Base-by-base conservation (phyloP, 257 asterid species). In the Lithospermum erythrorhizon region DNA sequence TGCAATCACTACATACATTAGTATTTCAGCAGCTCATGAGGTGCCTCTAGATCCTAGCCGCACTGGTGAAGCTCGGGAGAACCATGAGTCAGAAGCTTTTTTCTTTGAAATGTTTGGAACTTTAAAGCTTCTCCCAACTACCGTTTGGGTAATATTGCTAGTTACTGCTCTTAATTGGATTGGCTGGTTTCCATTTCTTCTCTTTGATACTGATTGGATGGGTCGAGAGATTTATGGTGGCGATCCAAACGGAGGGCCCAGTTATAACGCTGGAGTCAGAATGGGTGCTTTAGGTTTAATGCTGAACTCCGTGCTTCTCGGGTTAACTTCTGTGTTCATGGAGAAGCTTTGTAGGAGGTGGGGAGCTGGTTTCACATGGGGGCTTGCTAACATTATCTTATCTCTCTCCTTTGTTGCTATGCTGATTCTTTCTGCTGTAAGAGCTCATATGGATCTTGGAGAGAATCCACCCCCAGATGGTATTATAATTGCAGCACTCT, bases 291-390 rank as follows among this genome's bases (percentile, higher is more conserved):
- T 86, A 27, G 93, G 90, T 45, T 72, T 86, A 60, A 82, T 82
- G 95, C 67, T 89, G 81, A 89, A 89, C 70, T 89, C 97, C 1
- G 84, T 89, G 68, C n/a, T 79, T 21, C 97, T 89, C 72, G 95
- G 97, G 70, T 54, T 86, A 61, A 86, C 97, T n/a, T 84, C 97
- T 64, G 53, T 89, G 64, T 41, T 86, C 61, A 81, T 84, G 94
- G 97, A 89, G 79, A 79, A 79, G 85, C 89, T 89, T 30, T 86
- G 95, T 75, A 71, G 93, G 49, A 89, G 77, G 65, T 84, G 82
- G 82, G 95, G 97, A 3, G 94, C 97, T 59, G 95, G 90, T 69
- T 82, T 84, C 79, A 76, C 84, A 8, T 89, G 97, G 97, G 95
- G 97, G 61, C 54, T 89, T 70, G 86, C 97, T 3, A 86, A 81